Conservation (phyloP, 2,329 filamentous ascomycete species). For the Aureobasidium namibiae region DNA sequence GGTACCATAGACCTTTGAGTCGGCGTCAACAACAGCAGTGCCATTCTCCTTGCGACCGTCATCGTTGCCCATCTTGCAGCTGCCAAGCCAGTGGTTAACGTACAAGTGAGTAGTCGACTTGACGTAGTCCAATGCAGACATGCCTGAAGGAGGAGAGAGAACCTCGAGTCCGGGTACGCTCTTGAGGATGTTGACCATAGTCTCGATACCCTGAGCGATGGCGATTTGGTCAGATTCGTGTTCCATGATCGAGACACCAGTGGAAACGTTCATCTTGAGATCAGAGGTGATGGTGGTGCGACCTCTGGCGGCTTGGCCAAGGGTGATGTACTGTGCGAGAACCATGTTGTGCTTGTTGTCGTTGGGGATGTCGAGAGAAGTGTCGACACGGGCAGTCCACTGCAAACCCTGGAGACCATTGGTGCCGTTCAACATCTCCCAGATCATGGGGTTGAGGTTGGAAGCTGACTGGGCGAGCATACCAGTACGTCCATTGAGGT, state of each 20-base stretch:
- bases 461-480: conserved; percentile 7
- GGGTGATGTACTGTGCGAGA: conserved; percentile 6
- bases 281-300: conserved; percentile 4
- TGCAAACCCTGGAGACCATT: conserved; percentile 1
- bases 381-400: conserved; percentile 13
- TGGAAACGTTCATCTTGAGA: conserved; percentile 8
- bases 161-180: background rate
- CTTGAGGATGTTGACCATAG: background rate
- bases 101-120: conserved; percentile 4
- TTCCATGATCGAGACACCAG: background rate
- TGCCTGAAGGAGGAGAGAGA: background rate
- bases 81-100: conserved; percentile 13
- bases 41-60: conserved; percentile 1
- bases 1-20: conserved; percentile 14
- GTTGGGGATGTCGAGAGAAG: conserved; percentile 4
- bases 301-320: conserved; percentile 7
- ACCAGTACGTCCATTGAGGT: conserved; percentile 10
- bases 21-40: conserved; percentile 5
- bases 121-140: conserved; percentile 7
- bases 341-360: conserved; percentile 9
- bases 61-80: conserved; percentile 10
- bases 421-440: conserved; percentile 3
- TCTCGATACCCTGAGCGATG: conserved; percentile 5
- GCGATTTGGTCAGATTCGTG: background rate
- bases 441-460: conserved; percentile 12